Evolutionary conservation across 768 basidiomycete species (phyloP), one percentile per base, ranked within the genome.

Genomic region (Psilocybe cubensis): DNA sequence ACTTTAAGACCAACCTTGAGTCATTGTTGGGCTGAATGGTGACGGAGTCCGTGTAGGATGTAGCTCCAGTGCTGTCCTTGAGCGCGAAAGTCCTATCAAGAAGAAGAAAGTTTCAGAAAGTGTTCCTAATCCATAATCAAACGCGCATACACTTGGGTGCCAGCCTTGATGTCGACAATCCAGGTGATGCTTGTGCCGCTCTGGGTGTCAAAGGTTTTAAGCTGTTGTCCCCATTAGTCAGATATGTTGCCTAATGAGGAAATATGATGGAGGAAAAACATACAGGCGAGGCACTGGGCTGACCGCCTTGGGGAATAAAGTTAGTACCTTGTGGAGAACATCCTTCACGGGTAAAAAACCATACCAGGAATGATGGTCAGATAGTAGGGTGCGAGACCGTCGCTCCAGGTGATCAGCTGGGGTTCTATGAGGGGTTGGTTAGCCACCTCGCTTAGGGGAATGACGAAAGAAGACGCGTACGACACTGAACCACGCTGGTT

Each of bases 361-460:
- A 28, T 60, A 89, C 88, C 85, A 46, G 89, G 89, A 38, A 88
- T 62, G 50, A 88, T 61, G 9, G 82, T 74, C 48, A 90, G 54
- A 68, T 74, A 92, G 72, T 80, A 91, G 0, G 89, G 89, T 0
- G 74, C 21, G 0, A 54, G 46, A 28, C 88, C 87, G 3, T 74
- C 82, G 24, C 56, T 33, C 85, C 86, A 91, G 2, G 65, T 66
- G 29, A 92, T 38, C 61, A 79, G 67, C 18, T 80, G 74, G 8
- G 90, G 90, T 61, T 90, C 89, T 91, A 54, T 5, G 46, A 25
- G 25, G 12, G 17, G 23, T 29, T 44, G 29, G 31, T 38, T n/a
- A 52, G 31, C 53, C 25, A 29, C n/a, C 18, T 17, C 48, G 49
- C 28, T 18, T 2, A 21, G 43, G 17, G 14, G 7, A 25, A 27